Evolutionary conservation across 495 filamentous ascomycete genomes (phyloP), one percentile per base, ranked within the genome.

Genomic region (Terfezia claveryi): DNA sequence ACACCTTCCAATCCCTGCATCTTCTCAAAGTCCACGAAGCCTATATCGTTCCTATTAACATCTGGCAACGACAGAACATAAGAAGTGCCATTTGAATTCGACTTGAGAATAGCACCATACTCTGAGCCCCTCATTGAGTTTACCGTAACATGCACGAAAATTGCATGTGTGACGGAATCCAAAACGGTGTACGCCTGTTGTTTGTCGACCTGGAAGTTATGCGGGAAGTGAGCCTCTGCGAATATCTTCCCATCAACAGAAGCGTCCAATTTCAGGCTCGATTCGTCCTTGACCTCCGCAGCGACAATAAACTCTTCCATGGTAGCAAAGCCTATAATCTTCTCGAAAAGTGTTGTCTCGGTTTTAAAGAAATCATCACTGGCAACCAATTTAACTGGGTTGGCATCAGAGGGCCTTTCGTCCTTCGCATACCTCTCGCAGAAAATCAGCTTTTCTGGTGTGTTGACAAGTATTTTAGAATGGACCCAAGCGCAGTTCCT

Each of bases 241-340:
- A 91, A 96, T 17, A 67, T 76, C 55, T 70, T 71, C 36, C 87
- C 91, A 64, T 96, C 85, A 14, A 94, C 69, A 64, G 85, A 94
- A 49, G 85, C 77, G 59, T 82, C 80, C 37, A 84, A 82, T 56
- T 81, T 80, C 60, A 96, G 68, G 12, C 75, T 81, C 44, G 80
- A 72, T 52, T 76, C 73, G 32, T 84, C 76, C 27, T 81, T 74
- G 55, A 74, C 68, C 62, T 78, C 76, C 2, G 91, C 91, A 37
- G 94, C 86, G 49, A 99, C 76, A 62, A 96, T 85, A 68, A 91
- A 99, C 60, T 95, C 89, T 23, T 82, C 77, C 86, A 92, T 94
- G 27, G 80, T 92, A 6, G 86, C 88, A 67, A 89, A 96, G 50
- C 81, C 78, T 46, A 81, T 80, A 56, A 95, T 80, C 56, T 87